phyloP scores from a whole-genome alignment of 495 filamentous ascomycete genomes.

The Penicillium mononematosum region DNA sequence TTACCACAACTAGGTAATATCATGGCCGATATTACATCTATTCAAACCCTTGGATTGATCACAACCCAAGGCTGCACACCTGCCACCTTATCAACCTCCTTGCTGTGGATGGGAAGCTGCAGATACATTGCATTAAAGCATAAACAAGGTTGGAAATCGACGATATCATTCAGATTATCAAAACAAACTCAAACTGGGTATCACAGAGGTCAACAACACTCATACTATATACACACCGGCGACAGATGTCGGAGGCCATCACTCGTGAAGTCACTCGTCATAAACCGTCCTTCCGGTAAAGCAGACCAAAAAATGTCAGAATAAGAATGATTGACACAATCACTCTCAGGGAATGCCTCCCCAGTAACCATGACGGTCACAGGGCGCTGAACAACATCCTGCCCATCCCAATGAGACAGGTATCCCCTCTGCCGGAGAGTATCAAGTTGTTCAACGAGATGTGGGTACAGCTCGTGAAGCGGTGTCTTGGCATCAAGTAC shows the following conservation, averaged over 20 bases:
- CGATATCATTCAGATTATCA: neutral
- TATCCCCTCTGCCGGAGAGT: conserved; percentile 57
- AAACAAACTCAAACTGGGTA: conserved; percentile 14
- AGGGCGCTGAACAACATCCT: conserved; percentile 44
- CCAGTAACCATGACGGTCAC: conserved; percentile 74
- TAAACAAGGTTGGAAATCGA: neutral
- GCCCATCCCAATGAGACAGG: conserved; percentile 57
- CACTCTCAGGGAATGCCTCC: conserved; percentile 55
- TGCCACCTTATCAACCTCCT: no score
- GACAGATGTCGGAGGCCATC: conserved; percentile 11
- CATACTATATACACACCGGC: conserved; percentile 19
- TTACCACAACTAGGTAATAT: no score
- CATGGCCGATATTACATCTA: no score
- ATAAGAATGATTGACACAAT: conserved; percentile 31
- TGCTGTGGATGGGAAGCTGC: neutral
- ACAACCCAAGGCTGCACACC: no score
- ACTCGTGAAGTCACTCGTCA: conserved; percentile 1
- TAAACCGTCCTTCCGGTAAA: conserved; percentile 39
- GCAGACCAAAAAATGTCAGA: conserved; percentile 70
- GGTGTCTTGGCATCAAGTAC: conserved; percentile 19
- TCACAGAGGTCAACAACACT: conserved; percentile 12
- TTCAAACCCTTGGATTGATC: no score
- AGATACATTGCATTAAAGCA: neutral
- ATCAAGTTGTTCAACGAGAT: conserved; percentile 46
- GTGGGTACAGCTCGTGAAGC: conserved; percentile 9